Conservation (phyloP, 2,329 filamentous ascomycete species). For the Clonostachys rosea region DNA sequence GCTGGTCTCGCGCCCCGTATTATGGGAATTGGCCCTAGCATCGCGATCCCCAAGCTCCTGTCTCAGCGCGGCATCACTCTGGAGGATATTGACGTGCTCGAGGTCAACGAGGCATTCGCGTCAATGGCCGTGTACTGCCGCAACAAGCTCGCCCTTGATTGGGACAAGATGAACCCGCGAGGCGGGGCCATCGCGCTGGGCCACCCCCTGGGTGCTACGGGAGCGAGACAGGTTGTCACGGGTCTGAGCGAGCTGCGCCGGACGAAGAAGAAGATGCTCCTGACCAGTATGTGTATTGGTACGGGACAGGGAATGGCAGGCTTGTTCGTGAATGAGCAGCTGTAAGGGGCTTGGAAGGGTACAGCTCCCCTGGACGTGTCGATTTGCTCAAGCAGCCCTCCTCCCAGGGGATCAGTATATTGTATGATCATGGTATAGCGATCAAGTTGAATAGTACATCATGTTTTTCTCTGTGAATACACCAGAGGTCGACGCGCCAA, state of each 20-base stretch:
- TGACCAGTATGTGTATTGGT: constrained; percentile 87
- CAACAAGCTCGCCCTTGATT: constrained; percentile 65
- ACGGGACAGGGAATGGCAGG: constrained; percentile 67
- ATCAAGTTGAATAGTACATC: too few relatives aligned
- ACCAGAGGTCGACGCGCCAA: too few relatives aligned
- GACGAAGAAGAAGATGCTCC: constrained; percentile 82
- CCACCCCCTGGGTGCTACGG: constrained; percentile 77
- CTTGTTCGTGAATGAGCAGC: constrained; percentile 56
- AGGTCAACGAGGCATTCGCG: constrained; percentile 97
- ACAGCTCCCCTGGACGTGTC: too few relatives aligned
- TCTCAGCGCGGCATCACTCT: constrained; percentile 71
- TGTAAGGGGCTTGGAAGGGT: not conserved
- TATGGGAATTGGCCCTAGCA: constrained; percentile 87
- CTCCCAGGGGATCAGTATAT: too few relatives aligned
- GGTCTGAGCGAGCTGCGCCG: constrained; percentile 80
- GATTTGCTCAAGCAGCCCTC: too few relatives aligned
- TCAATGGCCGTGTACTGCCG: constrained; percentile 96
- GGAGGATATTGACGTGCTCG: constrained; percentile 81
- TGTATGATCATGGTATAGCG: too few relatives aligned
- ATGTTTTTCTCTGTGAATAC: too few relatives aligned
- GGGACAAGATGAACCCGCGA: constrained; percentile 73
- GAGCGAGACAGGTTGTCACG: constrained; percentile 80
- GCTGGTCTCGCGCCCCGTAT: constrained; percentile 87
- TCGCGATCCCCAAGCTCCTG: constrained; percentile 79
- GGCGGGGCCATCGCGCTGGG: constrained; percentile 81